A percentile compares a stretch with the other conserved stretches of the same genome.
These are phyloP conservation scores for Suillus clintonianus DNA, from an alignment of 768 basidiomycete genomes.

Conservation along the genomic window DNA sequence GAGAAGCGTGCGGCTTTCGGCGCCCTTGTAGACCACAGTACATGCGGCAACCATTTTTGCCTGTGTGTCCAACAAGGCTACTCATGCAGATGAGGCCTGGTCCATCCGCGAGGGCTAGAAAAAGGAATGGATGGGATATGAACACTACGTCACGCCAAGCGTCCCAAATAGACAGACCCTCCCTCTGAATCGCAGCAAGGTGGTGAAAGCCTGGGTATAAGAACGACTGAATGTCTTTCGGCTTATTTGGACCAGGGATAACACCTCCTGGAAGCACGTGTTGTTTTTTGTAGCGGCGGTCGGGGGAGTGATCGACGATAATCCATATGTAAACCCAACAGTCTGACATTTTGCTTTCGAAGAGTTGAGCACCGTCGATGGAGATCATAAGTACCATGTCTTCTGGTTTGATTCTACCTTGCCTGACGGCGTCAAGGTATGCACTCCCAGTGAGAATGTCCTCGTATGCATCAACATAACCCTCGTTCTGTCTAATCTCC, in stretches of 20 bases:
- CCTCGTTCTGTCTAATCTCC: no score
- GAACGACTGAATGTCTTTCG: constrained; percentile 30
- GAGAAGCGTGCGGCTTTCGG: constrained; percentile 28
- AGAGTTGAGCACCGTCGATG: constrained; percentile 41
- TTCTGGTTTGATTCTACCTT: constrained; percentile 3
- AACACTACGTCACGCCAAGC: constrained; percentile 6
- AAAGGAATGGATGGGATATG: constrained; percentile 15
- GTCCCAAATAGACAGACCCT: constrained; percentile 24
- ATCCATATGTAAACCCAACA: constrained; percentile 33
- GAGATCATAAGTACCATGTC: constrained; percentile 39
- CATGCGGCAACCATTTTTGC: constrained; percentile 22
- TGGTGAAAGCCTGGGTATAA: constrained; percentile 16
- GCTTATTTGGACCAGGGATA: constrained; percentile 37
- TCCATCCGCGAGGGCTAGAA: constrained; percentile 32
- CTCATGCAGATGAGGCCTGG: constrained; percentile 30
- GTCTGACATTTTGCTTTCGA: constrained; percentile 29
- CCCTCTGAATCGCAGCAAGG: constrained; percentile 16
- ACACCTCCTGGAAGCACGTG: constrained; percentile 24
- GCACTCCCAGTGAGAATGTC: constrained; percentile 14
- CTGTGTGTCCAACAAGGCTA: constrained; percentile 39
- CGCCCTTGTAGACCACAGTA: constrained; percentile 32
- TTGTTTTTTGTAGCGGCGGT: constrained; percentile 26
- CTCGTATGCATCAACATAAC: not conserved
- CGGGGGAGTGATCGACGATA: constrained; percentile 30
- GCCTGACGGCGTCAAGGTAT: constrained; percentile 8